Conservation (phyloP, 2,329 filamentous ascomycete genomes). For the Pezicula neosporulosa region DNA sequence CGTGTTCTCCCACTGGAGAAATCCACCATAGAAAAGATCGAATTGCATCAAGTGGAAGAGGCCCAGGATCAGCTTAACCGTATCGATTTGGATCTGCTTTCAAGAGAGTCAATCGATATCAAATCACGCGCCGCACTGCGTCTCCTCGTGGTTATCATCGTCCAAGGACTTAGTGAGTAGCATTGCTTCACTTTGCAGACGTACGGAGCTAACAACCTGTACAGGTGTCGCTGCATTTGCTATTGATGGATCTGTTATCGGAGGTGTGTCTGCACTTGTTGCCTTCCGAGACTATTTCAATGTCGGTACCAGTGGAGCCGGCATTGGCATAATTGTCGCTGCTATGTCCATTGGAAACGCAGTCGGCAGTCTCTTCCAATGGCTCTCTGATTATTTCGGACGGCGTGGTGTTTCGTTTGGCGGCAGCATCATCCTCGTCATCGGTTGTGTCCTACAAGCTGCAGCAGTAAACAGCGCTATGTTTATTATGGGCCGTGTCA, state of each 20-base stretch:
- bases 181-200: not conserved
- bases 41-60: not conserved
- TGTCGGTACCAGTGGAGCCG: not conserved
- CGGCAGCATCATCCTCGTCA: not conserved
- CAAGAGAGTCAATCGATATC: not conserved
- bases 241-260: not conserved
- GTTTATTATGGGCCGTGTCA: constrained; percentile 1
- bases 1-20: not conserved
- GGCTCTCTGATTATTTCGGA: not conserved
- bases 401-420: not conserved
- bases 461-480: not conserved
- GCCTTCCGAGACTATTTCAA: constrained; percentile 1
- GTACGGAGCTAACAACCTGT: not conserved
- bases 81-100: not conserved
- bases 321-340: not conserved
- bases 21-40: not conserved
- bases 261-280: not conserved
- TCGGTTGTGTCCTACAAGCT: constrained; percentile 1
- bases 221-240: not conserved
- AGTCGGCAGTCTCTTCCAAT: constrained; percentile 1
- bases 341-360: constrained; percentile 1
- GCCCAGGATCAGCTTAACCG: not conserved
- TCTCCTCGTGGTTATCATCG: not conserved
- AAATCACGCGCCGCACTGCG: not conserved
- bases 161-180: not conserved